Evolutionary conservation across 352 stramenopile species (phyloP).

Genomic region (Plasmopara muralis): DNA sequence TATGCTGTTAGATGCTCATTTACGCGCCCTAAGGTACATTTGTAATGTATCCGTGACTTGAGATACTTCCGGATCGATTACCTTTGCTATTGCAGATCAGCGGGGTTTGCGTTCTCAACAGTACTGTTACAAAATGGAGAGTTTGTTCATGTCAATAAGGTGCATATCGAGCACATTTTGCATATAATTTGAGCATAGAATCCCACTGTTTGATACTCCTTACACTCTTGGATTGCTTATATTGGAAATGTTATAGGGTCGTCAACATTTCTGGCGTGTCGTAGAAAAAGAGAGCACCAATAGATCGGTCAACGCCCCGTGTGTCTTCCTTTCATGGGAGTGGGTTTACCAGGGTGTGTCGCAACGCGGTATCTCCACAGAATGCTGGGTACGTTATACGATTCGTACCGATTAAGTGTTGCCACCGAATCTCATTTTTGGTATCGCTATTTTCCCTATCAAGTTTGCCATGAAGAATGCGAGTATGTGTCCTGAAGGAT

Average conservation of each 20-base stretch:
- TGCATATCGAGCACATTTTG: conserved; percentile 8
- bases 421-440: background rate
- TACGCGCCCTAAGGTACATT: conserved; percentile 49
- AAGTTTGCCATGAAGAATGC: conserved; percentile 83
- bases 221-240: conserved; percentile 1
- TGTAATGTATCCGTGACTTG: background rate
- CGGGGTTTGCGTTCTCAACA: conserved; percentile 66
- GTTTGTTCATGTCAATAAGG: conserved; percentile 83
- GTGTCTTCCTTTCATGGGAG: conserved; percentile 78
- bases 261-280: conserved; percentile 79
- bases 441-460: background rate
- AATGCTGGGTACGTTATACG: conserved; percentile 55
- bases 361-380: conserved; percentile 66
- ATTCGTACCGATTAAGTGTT: background rate
- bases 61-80: background rate
- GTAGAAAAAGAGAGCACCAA: conserved; percentile 39
- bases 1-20: conserved; percentile 71
- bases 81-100: conserved; percentile 24
- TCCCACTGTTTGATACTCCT: no score
- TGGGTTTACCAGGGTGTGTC: conserved; percentile 84
- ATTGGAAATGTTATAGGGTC: conserved; percentile 30
- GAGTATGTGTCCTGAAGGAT: conserved; percentile 49
- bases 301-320: conserved; percentile 39
- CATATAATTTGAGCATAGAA: background rate
- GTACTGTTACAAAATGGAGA: conserved; percentile 72